Conservation (phyloP, 1,284 basidiomycete species). For the Leccinum pachyderme region DNA sequence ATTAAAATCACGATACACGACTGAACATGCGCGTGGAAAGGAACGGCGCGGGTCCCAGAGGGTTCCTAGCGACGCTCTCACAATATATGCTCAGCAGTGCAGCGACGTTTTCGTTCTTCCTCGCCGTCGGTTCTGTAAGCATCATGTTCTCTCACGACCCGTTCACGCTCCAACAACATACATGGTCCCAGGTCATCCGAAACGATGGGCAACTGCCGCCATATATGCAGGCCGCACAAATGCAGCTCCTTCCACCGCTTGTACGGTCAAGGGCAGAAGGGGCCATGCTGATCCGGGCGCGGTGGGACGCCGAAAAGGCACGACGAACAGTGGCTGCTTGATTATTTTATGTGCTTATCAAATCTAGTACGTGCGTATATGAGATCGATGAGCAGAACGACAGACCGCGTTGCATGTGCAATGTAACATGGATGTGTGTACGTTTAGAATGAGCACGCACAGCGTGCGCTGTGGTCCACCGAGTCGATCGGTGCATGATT, state of each 20-base stretch:
- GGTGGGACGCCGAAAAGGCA: conserved; percentile 66
- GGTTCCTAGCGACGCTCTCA: conserved; percentile 82
- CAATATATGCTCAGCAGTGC: conserved; percentile 94
- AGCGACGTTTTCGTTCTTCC: conserved; percentile 84
- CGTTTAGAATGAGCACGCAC: conserved; percentile 23
- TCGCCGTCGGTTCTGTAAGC: conserved; percentile 78
- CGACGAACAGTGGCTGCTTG: conserved; percentile 20
- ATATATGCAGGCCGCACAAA: conserved; percentile 58
- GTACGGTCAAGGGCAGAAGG: conserved; percentile 65
- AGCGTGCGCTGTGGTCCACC: conserved; percentile 22
- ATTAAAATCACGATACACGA: neutral
- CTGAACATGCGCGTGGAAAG: conserved; percentile 40
- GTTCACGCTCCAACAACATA: conserved; percentile 11
- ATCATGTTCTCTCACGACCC: neutral
- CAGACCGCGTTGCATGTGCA: conserved; percentile 12
- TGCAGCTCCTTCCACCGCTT: conserved; percentile 50
- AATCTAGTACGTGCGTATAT: conserved; percentile 14
- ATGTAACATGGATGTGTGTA: conserved; percentile 9
- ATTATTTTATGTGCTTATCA: conserved; percentile 5
- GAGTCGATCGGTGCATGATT: conserved; percentile 20
- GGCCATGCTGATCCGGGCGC: conserved; percentile 60
- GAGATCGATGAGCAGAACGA: conserved; percentile 8
- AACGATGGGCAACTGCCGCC: conserved; percentile 60
- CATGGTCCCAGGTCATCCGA: conserved; percentile 61
- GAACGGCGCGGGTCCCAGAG: conserved; percentile 84